Evolutionary conservation across 352 stramenopile genomes (phyloP).

Genomic region (Globisporangium lucens): DNA sequence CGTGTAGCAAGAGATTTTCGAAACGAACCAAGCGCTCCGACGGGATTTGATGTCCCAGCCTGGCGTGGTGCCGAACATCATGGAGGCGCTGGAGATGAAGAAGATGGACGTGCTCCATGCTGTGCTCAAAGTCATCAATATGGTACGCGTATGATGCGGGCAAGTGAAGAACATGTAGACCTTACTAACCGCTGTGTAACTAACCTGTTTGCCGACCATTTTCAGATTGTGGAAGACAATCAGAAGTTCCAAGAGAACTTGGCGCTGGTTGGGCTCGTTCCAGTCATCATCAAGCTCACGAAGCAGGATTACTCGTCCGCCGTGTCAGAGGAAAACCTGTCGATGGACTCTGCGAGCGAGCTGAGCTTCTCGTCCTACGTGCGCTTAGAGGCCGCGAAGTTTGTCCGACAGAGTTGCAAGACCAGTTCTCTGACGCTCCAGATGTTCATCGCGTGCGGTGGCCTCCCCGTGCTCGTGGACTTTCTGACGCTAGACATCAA

Average conservation of each 20-base stretch:
- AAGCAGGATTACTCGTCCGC: constrained; percentile 37
- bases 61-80: constrained; percentile 91
- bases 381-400: constrained; percentile 83
- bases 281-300: constrained; percentile 89
- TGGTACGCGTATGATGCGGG: constrained; percentile 24
- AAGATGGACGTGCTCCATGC: constrained; percentile 84
- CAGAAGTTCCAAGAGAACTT: constrained; percentile 90
- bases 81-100: constrained; percentile 92
- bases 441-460: constrained; percentile 92
- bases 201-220: background rate
- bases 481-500: constrained; percentile 59
- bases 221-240: constrained; percentile 87
- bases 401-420: constrained; percentile 86
- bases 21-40: constrained; percentile 63
- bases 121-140: constrained; percentile 87
- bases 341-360: constrained; percentile 22
- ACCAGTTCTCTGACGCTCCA: constrained; percentile 88
- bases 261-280: constrained; percentile 88
- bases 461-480: constrained; percentile 81
- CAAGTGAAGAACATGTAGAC: background rate
- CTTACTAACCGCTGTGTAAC: background rate
- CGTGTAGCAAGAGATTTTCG: constrained; percentile 72
- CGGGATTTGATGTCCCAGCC: constrained; percentile 87
- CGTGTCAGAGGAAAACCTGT: constrained; percentile 8
- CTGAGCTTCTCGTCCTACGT: constrained; percentile 48